A percentile compares a stretch with the other conserved stretches of the same genome.
phyloP scores from a whole-genome alignment of 495 filamentous ascomycete species.

The Viridothelium virens region DNA sequence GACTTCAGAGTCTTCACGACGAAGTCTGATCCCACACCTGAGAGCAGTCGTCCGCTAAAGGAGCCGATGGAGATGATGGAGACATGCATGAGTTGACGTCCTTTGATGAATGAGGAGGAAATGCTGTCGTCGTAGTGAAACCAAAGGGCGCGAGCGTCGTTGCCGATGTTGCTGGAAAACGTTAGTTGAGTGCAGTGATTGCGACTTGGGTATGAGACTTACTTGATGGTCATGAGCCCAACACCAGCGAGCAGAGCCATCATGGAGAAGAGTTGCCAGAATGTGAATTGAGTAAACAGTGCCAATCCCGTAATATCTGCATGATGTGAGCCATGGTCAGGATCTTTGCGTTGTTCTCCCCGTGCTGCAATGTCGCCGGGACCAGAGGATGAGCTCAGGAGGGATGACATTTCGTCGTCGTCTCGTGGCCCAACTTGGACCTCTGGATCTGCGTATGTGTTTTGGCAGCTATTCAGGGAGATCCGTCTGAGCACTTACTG shows the following conservation, averaged over 20 bases:
- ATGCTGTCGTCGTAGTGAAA: conserved; percentile 70
- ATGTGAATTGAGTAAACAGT: conserved; percentile 67
- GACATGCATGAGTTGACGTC: conserved; percentile 84
- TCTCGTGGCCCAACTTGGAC: conserved; percentile 23
- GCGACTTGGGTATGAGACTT: conserved; percentile 36
- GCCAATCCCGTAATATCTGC: conserved; percentile 84
- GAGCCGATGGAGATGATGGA: conserved; percentile 81
- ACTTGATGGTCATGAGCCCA: conserved; percentile 99
- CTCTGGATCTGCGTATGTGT: conserved; percentile 10
- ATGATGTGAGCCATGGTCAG: conserved; percentile 55
- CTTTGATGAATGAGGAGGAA: conserved; percentile 63
- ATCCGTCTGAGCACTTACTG: background rate
- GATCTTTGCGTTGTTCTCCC: conserved; percentile 40
- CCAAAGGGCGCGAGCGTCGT: conserved; percentile 74
- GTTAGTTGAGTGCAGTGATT: background rate
- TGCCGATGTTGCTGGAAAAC: conserved; percentile 76
- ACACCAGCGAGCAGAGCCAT: conserved; percentile 86
- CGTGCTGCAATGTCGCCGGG: conserved; percentile 40
- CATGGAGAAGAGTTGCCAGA: conserved; percentile 81
- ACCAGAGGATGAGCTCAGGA: conserved; percentile 55
- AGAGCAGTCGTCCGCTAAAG: conserved; percentile 71
- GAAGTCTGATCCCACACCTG: conserved; percentile 82
- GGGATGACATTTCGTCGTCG: conserved; percentile 71
- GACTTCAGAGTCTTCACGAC: conserved; percentile 70
- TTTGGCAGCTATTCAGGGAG: conserved; percentile 24